Base-by-base conservation (phyloP, 2,329 filamentous ascomycete genomes). In the Aurifilum marmelostoma region DNA sequence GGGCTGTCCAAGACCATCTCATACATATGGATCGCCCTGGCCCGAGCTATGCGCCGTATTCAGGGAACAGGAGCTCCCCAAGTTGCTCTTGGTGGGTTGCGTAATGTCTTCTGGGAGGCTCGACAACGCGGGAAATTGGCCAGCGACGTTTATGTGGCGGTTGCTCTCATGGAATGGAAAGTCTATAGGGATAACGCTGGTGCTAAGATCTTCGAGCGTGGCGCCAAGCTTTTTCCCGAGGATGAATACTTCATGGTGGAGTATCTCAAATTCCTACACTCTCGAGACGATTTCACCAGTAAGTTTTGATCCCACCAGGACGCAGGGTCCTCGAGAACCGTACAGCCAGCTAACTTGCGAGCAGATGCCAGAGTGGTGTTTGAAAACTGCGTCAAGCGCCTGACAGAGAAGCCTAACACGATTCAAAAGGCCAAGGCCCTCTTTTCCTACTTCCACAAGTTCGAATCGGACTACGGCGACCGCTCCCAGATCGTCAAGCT, bases 141-240 rank as follows among this genome's bases (percentile, higher is more conserved):
- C 9, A 97, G 93, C 75, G 96, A 98, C 77, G 93, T 97, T 7
- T 99, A 99, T 77, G 92, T 97, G 66, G 94, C 94, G 0, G 93
- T 93, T 73, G 96, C 97, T 21, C 85, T 97, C 69, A 92, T 99
- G 76, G 96, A 99, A 79, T 95, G 96, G 77, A 91, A 97, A 74
- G 97, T 97, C 73, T 99, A 99, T 80, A 96, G 97, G 76, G 96
- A 98, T 75, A 88, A 91, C 0, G 93, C 96, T 0, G 95, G 94
- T 1, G 92, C 92, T 58, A 97, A 96, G 81, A 98, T 99, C 70
- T 97, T 98, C 73, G 96, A 99, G 77, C 91, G 95, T 60, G 96
- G 96, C 27, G 90, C 95, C 72, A 96, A 93, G 76, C 84, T 99
- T 16, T 99, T 98, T 76, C 95, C 95, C 0, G 93, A 97, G 63